These are phyloP conservation scores for Cudoniella acicularis DNA, from an alignment of 495 filamentous ascomycete species.

Conservation along the genomic window DNA sequence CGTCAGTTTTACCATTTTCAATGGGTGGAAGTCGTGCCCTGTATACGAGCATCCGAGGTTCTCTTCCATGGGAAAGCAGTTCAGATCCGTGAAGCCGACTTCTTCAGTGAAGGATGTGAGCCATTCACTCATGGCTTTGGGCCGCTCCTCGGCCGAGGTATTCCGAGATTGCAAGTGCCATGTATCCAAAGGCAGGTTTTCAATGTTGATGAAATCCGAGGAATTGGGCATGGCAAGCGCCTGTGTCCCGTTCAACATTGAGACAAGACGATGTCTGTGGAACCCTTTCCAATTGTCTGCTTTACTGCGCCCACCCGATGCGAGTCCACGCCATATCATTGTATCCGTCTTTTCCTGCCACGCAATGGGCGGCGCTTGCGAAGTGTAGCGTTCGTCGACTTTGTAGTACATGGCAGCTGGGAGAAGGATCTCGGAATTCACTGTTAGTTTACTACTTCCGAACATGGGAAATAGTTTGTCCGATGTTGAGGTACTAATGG, in stretches of 20 bases:
- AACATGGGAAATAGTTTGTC: constrained; percentile 64
- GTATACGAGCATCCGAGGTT: constrained; percentile 45
- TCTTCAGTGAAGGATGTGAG: constrained; percentile 33
- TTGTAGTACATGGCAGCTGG: constrained; percentile 71
- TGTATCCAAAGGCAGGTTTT: not conserved
- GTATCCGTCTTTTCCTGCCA: constrained; percentile 53
- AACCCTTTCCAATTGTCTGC: constrained; percentile 59
- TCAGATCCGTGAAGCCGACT: constrained; percentile 39
- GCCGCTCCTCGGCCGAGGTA: not conserved
- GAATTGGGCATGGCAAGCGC: constrained; percentile 34
- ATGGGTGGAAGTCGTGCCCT: constrained; percentile 37
- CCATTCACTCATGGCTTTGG: constrained; percentile 29
- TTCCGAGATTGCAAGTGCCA: not conserved
- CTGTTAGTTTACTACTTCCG: constrained; percentile 64
- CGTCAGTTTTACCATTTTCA: constrained; percentile 31
- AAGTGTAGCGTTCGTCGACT: constrained; percentile 60
- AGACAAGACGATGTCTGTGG: constrained; percentile 65
- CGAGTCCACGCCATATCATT: constrained; percentile 65
- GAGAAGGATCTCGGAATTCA: constrained; percentile 76
- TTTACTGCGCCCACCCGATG: constrained; percentile 59
- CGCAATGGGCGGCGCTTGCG: constrained; percentile 40
- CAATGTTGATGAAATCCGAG: constrained; percentile 22
- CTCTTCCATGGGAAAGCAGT: constrained; percentile 33
- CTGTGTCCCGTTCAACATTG: constrained; percentile 61
- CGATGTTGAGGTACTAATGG: constrained; percentile 50